Conservation (phyloP, 306 rosid species). For the Trifolium dubium region DNA sequence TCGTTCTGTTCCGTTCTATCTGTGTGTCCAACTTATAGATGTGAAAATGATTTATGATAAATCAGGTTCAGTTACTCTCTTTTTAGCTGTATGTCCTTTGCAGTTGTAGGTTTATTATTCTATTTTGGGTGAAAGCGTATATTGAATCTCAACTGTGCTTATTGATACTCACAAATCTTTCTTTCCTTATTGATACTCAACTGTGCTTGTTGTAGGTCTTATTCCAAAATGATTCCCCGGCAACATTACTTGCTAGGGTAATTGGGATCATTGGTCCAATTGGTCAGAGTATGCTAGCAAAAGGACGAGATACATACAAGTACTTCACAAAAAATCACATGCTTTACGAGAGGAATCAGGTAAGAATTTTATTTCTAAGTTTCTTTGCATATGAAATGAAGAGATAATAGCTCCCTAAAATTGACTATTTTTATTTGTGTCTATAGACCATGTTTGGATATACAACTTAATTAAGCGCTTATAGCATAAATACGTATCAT, state of each 20-base stretch:
- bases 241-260: conserved; percentile 92
- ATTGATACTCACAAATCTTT: conserved; percentile 21
- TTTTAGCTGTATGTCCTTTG: not conserved
- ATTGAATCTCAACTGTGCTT: conserved; percentile 26
- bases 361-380: conserved; percentile 41
- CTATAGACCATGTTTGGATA: not conserved
- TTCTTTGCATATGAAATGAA: not conserved
- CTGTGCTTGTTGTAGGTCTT: conserved; percentile 66
- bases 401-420: conserved; percentile 7
- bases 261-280: conserved; percentile 85
- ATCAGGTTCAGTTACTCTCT: not conserved
- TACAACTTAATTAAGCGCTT: not conserved
- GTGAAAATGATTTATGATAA: conserved; percentile 28
- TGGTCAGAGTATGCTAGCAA: conserved; percentile 88
- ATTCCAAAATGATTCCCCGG: conserved; percentile 97
- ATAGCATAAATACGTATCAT: not conserved
- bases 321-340: conserved; percentile 94
- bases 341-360: conserved; percentile 99
- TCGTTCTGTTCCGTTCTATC: not conserved
- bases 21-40: conserved; percentile 2
- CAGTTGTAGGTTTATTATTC: not conserved
- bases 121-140: not conserved
- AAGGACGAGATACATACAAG: conserved; percentile 92
- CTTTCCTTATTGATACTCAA: conserved; percentile 36
- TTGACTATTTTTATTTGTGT: not conserved